Base-by-base conservation (phyloP, 257 asterid species). In the Ilex aquifolium region DNA sequence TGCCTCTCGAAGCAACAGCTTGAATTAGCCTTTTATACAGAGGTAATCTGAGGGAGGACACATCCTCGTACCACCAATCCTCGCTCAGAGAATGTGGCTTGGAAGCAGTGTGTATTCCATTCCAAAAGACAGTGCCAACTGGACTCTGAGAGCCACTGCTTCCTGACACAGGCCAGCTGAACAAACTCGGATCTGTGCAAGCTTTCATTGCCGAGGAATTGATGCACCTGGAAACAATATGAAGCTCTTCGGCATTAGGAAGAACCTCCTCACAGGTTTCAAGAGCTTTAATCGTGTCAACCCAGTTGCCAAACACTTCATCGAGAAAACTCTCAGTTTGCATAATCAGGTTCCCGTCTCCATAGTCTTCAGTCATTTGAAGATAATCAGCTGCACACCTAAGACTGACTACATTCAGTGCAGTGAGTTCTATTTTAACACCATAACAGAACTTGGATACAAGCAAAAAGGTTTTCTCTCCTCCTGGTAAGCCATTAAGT, bases 401-500 rank as follows among this genome's bases (percentile, higher is more conserved):
- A 32, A 83, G 81, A 51, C 67, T 9, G 49, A 76, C 81, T 2
- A 78, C 69, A 15, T 80, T 70, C 7, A 49, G 60, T 9, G 83
- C 74, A 10, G 81, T 75, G 40, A 83, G 65, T 61, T 83, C 85
- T 29, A 74, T 14, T 46, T 67, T 80, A 36, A 76, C 72, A 1
- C 70, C 81, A 10, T 83, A 83, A 39, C 89, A 83, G 69, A 83
- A 83, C 65, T 77, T 83, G 67, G 84, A 84, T 36, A 77, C 17
- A 0, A 70, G 72, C 59, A 75, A 57, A 56, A 83, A 83, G 44
- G 84, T 51, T 14, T 72, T 68, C 1, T 77, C 80, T 61, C 86
- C 85, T 44, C 86, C 86, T 1, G 86, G 90, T 10, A 83, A 44
- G 30, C 73, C 72, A 13, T 78, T 61, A 32, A 83, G 86, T 7